Conservation (phyloP, 257 asterid species). For the Ilex aquifolium region DNA sequence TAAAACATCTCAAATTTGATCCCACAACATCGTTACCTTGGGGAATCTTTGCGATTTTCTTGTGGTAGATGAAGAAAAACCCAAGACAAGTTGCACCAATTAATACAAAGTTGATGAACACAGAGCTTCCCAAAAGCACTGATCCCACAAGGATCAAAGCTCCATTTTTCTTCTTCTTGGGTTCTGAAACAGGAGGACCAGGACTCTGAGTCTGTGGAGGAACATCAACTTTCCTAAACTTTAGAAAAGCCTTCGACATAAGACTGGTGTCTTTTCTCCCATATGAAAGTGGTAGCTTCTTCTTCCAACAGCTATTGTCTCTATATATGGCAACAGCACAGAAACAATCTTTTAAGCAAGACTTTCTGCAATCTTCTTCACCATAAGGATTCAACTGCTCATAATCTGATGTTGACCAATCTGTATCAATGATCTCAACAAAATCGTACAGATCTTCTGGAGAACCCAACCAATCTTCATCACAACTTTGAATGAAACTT, state of each 20-base stretch:
- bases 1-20: slow-evolving; percentile 22
- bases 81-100: slow-evolving; percentile 3
- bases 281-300: slow-evolving; percentile 38
- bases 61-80: slow-evolving; percentile 3
- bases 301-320: slow-evolving; percentile 27
- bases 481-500: slow-evolving; percentile 21
- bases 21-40: background rate
- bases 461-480: background rate
- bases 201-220: slow-evolving; percentile 1
- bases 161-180: background rate
- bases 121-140: slow-evolving; percentile 13
- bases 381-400: slow-evolving; percentile 10
- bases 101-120: slow-evolving; percentile 7
- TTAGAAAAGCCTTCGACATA: slow-evolving; percentile 14
- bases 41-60: background rate
- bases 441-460: slow-evolving; percentile 2
- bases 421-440: slow-evolving; percentile 15
- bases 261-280: slow-evolving; percentile 15
- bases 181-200: slow-evolving; percentile 2
- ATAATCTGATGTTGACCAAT: slow-evolving; percentile 38
- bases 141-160: slow-evolving; percentile 5
- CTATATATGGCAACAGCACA: slow-evolving; percentile 33
- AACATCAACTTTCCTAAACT: slow-evolving; percentile 9
- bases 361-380: slow-evolving; percentile 15
- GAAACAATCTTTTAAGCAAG: slow-evolving; percentile 34